Percentiles rank a stretch among this genome's conserved stretches.
These are phyloP conservation scores for Saprolegnia parasitica DNA, from an alignment of 352 stramenopile species.

Conservation along the genomic window DNA sequence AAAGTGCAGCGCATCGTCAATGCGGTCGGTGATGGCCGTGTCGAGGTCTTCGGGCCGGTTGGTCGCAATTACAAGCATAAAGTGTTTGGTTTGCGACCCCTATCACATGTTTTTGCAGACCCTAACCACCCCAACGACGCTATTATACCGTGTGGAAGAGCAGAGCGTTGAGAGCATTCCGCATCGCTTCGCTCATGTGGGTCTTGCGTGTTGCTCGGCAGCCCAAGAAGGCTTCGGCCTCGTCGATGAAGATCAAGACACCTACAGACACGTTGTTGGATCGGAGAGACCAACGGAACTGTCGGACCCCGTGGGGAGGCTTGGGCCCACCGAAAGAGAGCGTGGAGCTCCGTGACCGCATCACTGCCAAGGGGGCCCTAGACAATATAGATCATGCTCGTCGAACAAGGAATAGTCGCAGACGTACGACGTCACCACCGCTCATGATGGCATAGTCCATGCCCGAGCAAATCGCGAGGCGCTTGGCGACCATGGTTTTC, in stretches of 20 bases:
- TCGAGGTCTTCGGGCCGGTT: slow-evolving; percentile 80
- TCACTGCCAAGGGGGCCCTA: slow-evolving; percentile 60
- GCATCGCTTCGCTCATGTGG: slow-evolving; percentile 79
- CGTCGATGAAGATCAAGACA: slow-evolving; percentile 86
- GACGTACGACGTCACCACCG: slow-evolving; percentile 60
- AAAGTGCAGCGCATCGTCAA: slow-evolving; percentile 82
- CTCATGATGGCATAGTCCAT: slow-evolving; percentile 85
- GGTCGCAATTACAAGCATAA: slow-evolving; percentile 80
- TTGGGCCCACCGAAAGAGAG: slow-evolving; percentile 78
- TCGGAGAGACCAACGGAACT: not conserved
- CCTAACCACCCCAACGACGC: not conserved
- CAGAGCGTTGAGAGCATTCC: slow-evolving; percentile 77
- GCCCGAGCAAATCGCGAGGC: slow-evolving; percentile 50
- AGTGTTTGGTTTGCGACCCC: slow-evolving; percentile 59
- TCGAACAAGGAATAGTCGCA: not conserved
- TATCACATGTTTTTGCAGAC: not conserved
- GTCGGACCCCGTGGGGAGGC: slow-evolving; percentile 46
- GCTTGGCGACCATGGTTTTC: slow-evolving; percentile 87
- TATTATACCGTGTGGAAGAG: slow-evolving; percentile 60
- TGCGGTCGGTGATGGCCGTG: slow-evolving; percentile 66
- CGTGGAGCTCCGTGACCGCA: slow-evolving; percentile 75
- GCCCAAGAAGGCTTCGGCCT: slow-evolving; percentile 77
- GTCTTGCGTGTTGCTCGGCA: slow-evolving; percentile 71
- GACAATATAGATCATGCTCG: not conserved
- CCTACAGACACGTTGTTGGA: slow-evolving; percentile 15